phyloP scores from a whole-genome alignment of 176 grass and related monocot species.

The Puya raimondii region DNA sequence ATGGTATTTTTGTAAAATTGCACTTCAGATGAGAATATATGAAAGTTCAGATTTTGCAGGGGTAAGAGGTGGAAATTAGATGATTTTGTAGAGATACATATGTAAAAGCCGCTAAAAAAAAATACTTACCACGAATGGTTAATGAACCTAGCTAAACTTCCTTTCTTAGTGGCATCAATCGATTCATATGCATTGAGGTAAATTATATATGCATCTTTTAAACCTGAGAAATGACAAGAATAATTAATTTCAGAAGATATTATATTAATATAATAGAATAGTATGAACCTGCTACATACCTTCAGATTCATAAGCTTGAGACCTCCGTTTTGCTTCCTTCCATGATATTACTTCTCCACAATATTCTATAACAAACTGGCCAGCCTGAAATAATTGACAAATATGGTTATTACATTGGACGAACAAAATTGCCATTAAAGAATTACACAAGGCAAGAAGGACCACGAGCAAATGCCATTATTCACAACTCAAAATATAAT shows the following conservation, averaged over 20 bases:
- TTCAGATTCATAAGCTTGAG: constrained; percentile 80
- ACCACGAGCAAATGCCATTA: too few species aligned
- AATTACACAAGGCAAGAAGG: too few species aligned
- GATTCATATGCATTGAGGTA: constrained; percentile 91
- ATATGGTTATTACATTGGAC: background rate
- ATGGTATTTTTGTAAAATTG: constrained; percentile 4
- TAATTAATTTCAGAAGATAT: background rate
- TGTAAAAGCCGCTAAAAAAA: background rate
- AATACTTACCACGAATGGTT: constrained; percentile 82
- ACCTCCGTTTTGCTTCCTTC: constrained; percentile 73
- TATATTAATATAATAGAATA: background rate
- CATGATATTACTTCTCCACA: constrained; percentile 99
- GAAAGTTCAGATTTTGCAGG: background rate
- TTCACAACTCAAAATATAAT: background rate
- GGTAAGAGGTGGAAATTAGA: too few species aligned
- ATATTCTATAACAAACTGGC: constrained; percentile 94
- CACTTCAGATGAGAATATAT: background rate
- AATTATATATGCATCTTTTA: constrained; percentile 93
- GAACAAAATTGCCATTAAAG: too few species aligned
- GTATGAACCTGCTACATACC: constrained; percentile 27
- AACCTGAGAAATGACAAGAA: constrained; percentile 36
- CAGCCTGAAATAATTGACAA: constrained; percentile 45
- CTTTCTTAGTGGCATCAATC: constrained; percentile 96
- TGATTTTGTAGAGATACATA: too few species aligned
- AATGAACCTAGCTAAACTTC: constrained; percentile 90